Conservation (phyloP, 805 yeast species). For the Lachancea nothofagi region DNA sequence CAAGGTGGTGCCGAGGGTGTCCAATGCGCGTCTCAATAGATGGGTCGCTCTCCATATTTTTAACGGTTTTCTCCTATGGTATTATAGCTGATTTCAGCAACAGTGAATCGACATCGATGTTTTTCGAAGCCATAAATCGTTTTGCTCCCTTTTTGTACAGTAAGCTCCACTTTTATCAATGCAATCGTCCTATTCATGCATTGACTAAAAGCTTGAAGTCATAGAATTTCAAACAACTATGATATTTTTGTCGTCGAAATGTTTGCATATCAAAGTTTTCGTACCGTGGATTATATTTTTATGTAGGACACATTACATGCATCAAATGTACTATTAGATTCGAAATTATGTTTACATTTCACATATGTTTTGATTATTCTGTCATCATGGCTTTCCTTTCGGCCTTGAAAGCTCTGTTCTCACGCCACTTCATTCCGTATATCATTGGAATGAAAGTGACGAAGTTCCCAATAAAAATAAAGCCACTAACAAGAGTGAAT, state of each 20-base stretch:
- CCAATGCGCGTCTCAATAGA: conserved; percentile 85
- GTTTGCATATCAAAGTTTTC: not conserved
- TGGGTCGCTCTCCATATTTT: not conserved
- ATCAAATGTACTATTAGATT: conserved; percentile 3
- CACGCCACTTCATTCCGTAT: conserved; percentile 35
- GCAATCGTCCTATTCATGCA: not conserved
- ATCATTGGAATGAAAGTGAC: conserved; percentile 33
- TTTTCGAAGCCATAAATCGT: conserved; percentile 5
- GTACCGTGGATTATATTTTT: not conserved
- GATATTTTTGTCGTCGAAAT: not conserved
- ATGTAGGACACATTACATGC: no score
- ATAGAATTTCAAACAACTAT: not conserved
- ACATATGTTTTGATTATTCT: not conserved
- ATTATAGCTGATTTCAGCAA: not conserved
- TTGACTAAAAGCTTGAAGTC: not conserved
- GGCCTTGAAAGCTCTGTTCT: conserved; percentile 19
- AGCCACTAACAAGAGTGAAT: conserved; percentile 59
- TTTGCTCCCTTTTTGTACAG: conserved; percentile 8
- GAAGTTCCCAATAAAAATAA: conserved; percentile 33
- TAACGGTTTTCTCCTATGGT: not conserved
- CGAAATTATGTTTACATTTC: not conserved
- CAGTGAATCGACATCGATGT: no score
- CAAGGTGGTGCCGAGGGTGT: conserved; percentile 36
- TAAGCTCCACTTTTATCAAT: conserved; percentile 1
- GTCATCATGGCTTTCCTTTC: conserved; percentile 14